These are phyloP conservation scores for Hansenula sp. DNA, from an alignment of 1,139 yeast genomes.

Conservation along the genomic window DNA sequence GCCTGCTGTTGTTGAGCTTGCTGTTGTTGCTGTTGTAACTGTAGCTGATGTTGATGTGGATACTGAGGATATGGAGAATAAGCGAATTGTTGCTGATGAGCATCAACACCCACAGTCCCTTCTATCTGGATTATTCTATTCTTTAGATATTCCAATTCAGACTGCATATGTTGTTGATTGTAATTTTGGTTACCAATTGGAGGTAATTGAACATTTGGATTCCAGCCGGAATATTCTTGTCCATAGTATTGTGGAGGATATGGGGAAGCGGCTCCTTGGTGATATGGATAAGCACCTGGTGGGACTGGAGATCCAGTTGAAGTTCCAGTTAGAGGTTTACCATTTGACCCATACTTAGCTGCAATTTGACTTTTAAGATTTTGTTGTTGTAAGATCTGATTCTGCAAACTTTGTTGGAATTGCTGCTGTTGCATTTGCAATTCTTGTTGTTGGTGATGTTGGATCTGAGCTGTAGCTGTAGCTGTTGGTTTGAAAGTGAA, in stretches of 20 bases:
- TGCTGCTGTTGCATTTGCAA: conserved; percentile 15
- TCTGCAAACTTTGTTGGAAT: conserved; percentile 14
- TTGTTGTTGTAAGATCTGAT: conserved; percentile 17
- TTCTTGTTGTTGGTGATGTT: conserved; percentile 14
- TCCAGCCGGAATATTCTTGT: not conserved
- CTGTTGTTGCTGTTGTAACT: conserved; percentile 1
- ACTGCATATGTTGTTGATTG: conserved; percentile 9
- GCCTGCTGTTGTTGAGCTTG: conserved; percentile 1
- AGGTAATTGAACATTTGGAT: conserved; percentile 2
- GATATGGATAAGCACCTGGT: not conserved
- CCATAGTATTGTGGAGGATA: not conserved
- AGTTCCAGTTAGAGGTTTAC: conserved; percentile 6
- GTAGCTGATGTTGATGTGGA: not conserved
- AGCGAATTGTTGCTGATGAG: too few relatives aligned
- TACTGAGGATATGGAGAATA: too few relatives aligned
- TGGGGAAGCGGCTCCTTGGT: not conserved
- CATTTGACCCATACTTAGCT: conserved; percentile 17
- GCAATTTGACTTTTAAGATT: conserved; percentile 18
- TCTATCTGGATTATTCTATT: conserved; percentile 5
- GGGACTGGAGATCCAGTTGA: not conserved
- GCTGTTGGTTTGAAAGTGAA: conserved; percentile 2
- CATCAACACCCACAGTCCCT: not conserved
- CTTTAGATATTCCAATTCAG: conserved; percentile 11
- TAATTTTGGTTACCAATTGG: conserved; percentile 6
- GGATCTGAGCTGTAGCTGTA: conserved; percentile 8